These are phyloP conservation scores for Carex parvula DNA, from an alignment of 176 grass and related monocot species.

Conservation along the genomic window DNA sequence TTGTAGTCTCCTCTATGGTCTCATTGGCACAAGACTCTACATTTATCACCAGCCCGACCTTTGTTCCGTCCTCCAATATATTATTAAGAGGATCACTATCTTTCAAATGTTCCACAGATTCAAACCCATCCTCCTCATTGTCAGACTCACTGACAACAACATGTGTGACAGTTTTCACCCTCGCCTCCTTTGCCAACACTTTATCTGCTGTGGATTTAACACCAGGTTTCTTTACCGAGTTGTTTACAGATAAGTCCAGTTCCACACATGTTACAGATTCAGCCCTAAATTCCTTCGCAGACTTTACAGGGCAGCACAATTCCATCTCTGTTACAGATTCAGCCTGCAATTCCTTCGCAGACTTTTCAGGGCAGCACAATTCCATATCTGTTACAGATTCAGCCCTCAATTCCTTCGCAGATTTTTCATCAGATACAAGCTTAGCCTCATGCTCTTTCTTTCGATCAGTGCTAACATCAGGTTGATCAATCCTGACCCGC, in stretches of 20 bases:
- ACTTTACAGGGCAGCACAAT: neutral
- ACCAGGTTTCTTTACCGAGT: neutral
- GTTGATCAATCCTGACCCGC: neutral
- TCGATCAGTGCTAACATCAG: neutral
- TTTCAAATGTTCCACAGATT: constrained; percentile 1
- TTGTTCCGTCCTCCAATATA: neutral
- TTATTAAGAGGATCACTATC: neutral
- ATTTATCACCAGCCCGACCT: neutral
- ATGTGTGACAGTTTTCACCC: neutral
- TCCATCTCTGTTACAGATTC: neutral
- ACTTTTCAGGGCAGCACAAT: neutral
- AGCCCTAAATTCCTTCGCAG: neutral
- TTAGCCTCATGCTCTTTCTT: neutral
- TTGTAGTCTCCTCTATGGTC: neutral
- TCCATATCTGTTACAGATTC: neutral
- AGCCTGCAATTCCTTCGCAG: neutral
- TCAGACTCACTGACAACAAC: neutral
- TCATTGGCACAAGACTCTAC: neutral
- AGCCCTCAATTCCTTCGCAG: neutral
- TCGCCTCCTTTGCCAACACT: neutral
- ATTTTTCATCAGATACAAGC: neutral
- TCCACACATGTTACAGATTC: neutral
- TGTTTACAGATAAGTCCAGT: neutral
- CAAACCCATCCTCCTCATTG: neutral
- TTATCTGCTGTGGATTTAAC: neutral